Conservation (phyloP, 2,329 filamentous ascomycete genomes). For the Thelonectria rubi region DNA sequence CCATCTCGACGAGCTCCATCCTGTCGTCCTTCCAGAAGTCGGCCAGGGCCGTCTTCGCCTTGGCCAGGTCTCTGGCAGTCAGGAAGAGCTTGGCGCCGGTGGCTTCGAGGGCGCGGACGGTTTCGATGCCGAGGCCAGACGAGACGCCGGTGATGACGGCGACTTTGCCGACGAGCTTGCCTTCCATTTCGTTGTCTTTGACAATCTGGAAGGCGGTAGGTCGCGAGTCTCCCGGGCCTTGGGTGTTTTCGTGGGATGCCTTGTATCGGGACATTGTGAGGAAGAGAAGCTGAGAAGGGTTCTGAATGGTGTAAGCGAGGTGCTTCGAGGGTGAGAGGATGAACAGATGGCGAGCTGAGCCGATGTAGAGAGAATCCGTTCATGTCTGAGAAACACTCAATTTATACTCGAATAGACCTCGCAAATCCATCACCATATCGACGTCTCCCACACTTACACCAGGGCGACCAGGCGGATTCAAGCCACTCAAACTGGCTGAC, state of each 20-base stretch:
- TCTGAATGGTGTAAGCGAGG: neutral
- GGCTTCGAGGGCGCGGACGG: constrained; percentile 7
- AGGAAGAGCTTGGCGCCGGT: constrained; percentile 14
- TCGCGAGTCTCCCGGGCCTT: constrained; percentile 29
- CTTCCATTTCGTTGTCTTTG: constrained; percentile 11
- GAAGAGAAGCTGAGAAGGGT: neutral
- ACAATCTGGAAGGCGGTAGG: constrained; percentile 29
- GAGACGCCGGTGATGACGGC: constrained; percentile 28
- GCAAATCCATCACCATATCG: neutral
- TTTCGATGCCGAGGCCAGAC: constrained; percentile 17
- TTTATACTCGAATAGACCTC: neutral
- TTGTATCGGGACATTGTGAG: constrained; percentile 18
- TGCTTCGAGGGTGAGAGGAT: neutral
- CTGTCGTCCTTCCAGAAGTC: constrained; percentile 8
- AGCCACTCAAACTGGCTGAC: constrained; percentile 11
- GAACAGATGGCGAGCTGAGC: neutral
- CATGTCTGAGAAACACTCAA: neutral
- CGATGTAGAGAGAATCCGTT: neutral
- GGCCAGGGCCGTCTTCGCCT: constrained; percentile 8
- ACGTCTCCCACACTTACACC: too few relatives aligned
- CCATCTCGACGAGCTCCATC: constrained; percentile 19
- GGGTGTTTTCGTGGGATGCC: neutral
- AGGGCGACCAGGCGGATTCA: neutral
- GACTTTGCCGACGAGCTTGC: constrained; percentile 13
- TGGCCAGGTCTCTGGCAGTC: constrained; percentile 12